Conservation (phyloP, 495 filamentous ascomycete genomes). For the Aspergillus bridgeri region DNA sequence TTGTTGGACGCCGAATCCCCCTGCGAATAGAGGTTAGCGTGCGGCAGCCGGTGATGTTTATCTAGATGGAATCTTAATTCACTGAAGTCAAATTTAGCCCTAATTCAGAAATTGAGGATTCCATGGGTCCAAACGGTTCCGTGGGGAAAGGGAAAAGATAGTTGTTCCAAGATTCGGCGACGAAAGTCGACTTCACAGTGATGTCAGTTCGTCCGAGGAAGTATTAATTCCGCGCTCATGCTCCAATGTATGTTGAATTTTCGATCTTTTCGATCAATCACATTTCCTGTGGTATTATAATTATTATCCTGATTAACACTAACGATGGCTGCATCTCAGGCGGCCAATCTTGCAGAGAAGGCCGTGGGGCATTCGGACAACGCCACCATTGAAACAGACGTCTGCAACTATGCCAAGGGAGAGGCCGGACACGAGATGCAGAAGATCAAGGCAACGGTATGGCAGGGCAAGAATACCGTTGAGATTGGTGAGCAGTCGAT, state of each 20-base stretch:
- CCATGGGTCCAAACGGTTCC: too few species aligned
- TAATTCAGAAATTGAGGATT: background rate
- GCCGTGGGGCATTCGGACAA: constrained; percentile 54
- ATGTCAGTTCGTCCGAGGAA: background rate
- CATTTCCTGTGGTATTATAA: too few species aligned
- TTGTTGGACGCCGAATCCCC: background rate
- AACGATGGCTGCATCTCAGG: constrained; percentile 55
- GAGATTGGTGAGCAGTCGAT: constrained; percentile 27
- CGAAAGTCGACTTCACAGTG: background rate
- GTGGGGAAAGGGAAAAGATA: background rate
- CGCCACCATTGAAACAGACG: constrained; percentile 14
- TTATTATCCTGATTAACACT: background rate
- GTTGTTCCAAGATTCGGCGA: constrained; percentile 1
- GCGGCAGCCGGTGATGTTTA: too few species aligned
- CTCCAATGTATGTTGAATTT: background rate
- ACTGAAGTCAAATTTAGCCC: too few species aligned
- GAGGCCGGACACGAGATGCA: constrained; percentile 8
- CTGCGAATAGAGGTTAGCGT: background rate
- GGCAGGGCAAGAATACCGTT: constrained; percentile 39
- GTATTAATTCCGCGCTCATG: background rate
- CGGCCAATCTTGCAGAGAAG: constrained; percentile 60
- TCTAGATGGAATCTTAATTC: too few species aligned
- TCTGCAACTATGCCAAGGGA: constrained; percentile 16
- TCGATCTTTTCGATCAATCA: background rate
- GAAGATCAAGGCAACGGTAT: constrained; percentile 23